phyloP scores from a whole-genome alignment of 192 early-diverging fungal genomes.

The Coemansia sp. region DNA sequence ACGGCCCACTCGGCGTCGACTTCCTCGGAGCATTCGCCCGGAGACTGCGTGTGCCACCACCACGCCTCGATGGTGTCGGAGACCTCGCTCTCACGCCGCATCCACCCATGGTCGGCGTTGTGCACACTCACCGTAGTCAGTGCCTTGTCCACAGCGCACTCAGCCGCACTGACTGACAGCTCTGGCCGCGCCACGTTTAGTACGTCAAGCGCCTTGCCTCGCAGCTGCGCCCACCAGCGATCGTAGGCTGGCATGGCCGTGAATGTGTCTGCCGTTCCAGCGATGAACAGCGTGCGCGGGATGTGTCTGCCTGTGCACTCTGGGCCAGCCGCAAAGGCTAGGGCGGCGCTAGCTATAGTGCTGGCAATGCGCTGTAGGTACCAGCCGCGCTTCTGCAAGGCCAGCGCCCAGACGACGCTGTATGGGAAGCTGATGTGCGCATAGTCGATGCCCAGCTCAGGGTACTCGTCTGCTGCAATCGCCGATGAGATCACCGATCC shows the following conservation, averaged over 20 bases:
- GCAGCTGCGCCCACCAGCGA: slow-evolving; percentile 43
- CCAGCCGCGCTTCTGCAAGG: slow-evolving; percentile 34
- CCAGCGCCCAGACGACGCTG: slow-evolving; percentile 48
- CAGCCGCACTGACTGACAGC: slow-evolving; percentile 7
- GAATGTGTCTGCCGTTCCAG: slow-evolving; percentile 42
- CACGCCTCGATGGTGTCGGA: slow-evolving; percentile 36
- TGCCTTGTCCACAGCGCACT: slow-evolving; percentile 20
- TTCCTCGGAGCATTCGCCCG: not conserved
- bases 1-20: not conserved
- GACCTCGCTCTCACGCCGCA: slow-evolving; percentile 49
- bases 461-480: slow-evolving; percentile 32
- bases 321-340: slow-evolving; percentile 6
- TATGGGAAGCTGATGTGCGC: slow-evolving; percentile 50
- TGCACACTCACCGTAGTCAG: slow-evolving; percentile 22
- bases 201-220: slow-evolving; percentile 13
- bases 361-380: slow-evolving; percentile 35
- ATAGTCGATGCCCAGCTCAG: slow-evolving; percentile 41
- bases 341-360: slow-evolving; percentile 23
- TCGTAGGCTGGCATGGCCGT: slow-evolving; percentile 33
- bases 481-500: slow-evolving; percentile 37
- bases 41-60: slow-evolving; percentile 20
- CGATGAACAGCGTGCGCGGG: slow-evolving; percentile 38
- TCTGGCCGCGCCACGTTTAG: slow-evolving; percentile 3
- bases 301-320: slow-evolving; percentile 1
- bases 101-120: slow-evolving; percentile 51